Percentiles rank a stretch among this genome's conserved stretches.
Conservation (phyloP, 1,139 yeast genomes). For the Pichia sp. region DNA sequence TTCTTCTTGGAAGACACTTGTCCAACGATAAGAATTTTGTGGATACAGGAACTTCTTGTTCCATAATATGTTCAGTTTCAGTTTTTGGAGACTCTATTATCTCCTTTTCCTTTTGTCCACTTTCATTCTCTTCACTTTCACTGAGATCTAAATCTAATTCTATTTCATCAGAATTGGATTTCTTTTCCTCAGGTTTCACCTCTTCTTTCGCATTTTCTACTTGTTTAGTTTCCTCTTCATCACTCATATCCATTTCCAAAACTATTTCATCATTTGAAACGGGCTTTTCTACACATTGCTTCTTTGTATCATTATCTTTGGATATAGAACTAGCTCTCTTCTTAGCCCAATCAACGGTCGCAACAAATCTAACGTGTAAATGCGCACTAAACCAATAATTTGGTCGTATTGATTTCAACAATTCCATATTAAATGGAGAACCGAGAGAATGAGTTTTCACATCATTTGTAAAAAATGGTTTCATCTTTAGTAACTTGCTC, state of each 20-base stretch:
- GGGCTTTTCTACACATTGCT: background rate
- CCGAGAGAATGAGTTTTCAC: constrained; percentile 64
- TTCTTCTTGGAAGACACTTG: constrained; percentile 68
- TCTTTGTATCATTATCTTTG: background rate
- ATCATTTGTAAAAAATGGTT: constrained; percentile 71
- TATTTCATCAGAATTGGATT: constrained; percentile 26
- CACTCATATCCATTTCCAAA: constrained; percentile 33
- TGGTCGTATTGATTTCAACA: constrained; percentile 60
- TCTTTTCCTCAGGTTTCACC: no score
- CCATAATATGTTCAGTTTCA: background rate
- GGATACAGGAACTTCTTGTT: constrained; percentile 11
- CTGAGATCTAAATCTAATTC: constrained; percentile 23
- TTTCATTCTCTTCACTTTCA: no score
- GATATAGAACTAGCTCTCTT: background rate
- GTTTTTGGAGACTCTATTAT: background rate
- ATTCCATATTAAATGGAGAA: constrained; percentile 62
- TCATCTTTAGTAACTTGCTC: constrained; percentile 44
- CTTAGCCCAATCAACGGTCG: constrained; percentile 42
- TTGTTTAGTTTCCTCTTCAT: background rate
- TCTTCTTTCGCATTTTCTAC: no score
- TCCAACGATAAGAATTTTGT: constrained; percentile 81
- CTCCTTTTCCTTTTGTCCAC: background rate
- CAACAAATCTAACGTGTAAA: constrained; percentile 74
- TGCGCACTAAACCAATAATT: constrained; percentile 87
- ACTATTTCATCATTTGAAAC: constrained; percentile 38